These are phyloP conservation scores for Bruguiera hainesii DNA, from an alignment of 441 rosid genomes.

Conservation along the genomic window DNA sequence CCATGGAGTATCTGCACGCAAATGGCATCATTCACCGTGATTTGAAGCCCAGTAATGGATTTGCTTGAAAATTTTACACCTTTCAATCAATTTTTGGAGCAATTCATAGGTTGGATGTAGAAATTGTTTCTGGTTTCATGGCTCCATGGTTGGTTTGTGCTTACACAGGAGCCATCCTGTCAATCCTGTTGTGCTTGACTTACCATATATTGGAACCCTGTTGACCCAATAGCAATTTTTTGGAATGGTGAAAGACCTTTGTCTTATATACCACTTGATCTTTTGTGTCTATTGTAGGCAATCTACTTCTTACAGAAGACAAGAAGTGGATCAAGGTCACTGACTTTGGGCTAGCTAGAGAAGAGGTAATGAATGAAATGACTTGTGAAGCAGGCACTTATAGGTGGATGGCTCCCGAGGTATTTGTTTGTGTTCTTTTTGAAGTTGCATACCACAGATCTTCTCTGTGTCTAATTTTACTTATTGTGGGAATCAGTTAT, in stretches of 20 bases:
- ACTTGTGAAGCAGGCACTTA: slow-evolving; percentile 68
- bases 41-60: slow-evolving; percentile 58
- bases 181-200: not conserved
- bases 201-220: not conserved
- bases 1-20: slow-evolving; percentile 68
- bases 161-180: not conserved
- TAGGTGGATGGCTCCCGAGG: slow-evolving; percentile 88
- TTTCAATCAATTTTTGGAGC: slow-evolving; percentile 5
- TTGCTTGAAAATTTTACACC: not conserved
- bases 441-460: not conserved
- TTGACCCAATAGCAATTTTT: not conserved
- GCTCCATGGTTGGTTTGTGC: not conserved
- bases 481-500: slow-evolving; percentile 31
- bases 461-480: slow-evolving; percentile 10
- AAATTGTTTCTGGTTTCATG: not conserved
- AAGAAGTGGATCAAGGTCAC: slow-evolving; percentile 41
- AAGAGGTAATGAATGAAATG: slow-evolving; percentile 40
- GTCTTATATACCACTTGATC: not conserved
- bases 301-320: slow-evolving; percentile 53
- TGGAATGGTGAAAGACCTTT: not conserved
- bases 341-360: slow-evolving; percentile 64
- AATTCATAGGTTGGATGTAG: not conserved
- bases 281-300: slow-evolving; percentile 34
- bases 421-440: slow-evolving; percentile 18
- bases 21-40: slow-evolving; percentile 73